Evolutionary conservation across 371 early-diverging fungal species (phyloP), one percentile per base, ranked within the genome.

Genomic region (Basidiobolus heterosporus): DNA sequence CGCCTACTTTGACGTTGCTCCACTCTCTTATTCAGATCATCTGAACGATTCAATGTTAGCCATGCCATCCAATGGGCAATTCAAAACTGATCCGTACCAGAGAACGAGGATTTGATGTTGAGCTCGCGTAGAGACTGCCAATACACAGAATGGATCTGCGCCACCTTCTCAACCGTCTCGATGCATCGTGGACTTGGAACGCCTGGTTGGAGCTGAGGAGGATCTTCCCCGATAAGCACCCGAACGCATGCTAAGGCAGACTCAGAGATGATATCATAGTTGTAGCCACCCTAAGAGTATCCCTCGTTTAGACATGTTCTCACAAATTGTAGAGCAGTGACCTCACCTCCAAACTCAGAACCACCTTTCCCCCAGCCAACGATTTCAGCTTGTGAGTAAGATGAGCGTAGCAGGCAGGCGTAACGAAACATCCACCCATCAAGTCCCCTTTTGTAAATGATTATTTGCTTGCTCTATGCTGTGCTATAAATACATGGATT

Each of bases 381-480:
- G 57, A 44, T 45, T 71, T 60, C 73, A 82, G 62, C 30, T 30
- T 30, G 21, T 80, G 69, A 3, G 89, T 87, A 87, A 94, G 85
- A 38, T 80, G 76, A 3, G 82, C 85, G 57, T 79, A 94, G 3
- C 86, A 82, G 2, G 61, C 70, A 0, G 92, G 92, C 1, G 87
- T 75, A 2, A 94, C 82, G 13, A 72, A 48, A 52, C 86, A 89
- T 50, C 72, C 72, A 14, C 95, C 95, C 20, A 91, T 72, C 15
- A 77, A 80, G 55, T 94, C 95, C 22, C 83, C 74, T 50, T 47
- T 23, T 3, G n/a, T n/a, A n/a, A n/a, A 1, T 20, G 39, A 3
- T 17, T 35, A 47, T 45, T 20, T 41, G 3, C 18, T 11, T n/a
- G n/a, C n/a, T n/a, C n/a, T n/a, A n/a, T n/a, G n/a, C n/a, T n/a